Evolutionary conservation across 805 yeast genomes (phyloP).

Genomic region (Yamadazyma sp.): DNA sequence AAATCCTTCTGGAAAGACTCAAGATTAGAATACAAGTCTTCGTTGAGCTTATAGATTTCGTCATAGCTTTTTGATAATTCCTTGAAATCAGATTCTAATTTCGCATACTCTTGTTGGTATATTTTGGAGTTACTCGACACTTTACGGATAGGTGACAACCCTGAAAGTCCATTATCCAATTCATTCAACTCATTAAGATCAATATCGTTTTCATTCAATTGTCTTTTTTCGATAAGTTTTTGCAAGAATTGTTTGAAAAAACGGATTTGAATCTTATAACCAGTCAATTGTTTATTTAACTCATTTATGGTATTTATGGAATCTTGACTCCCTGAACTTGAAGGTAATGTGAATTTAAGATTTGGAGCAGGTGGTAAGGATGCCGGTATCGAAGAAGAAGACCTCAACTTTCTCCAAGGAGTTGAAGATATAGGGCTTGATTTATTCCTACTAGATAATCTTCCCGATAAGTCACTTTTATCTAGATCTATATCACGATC

Average conservation of each 20-base stretch:
- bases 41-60: constrained; percentile 33
- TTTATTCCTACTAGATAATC: constrained; percentile 1
- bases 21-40: constrained; percentile 35
- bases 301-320: constrained; percentile 23
- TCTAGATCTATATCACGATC: constrained; percentile 21
- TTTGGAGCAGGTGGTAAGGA: constrained; percentile 8
- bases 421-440: constrained; percentile 8
- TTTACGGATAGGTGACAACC: constrained; percentile 4
- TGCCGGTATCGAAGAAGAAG: constrained; percentile 14
- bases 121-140: background rate
- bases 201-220: constrained; percentile 4
- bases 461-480: constrained; percentile 10
- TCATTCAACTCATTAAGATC: constrained; percentile 10
- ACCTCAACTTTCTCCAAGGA: constrained; percentile 25
- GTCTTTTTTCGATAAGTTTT: constrained; percentile 25
- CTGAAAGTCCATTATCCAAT: constrained; percentile 4
- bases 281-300: constrained; percentile 32
- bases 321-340: constrained; percentile 25
- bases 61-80: constrained; percentile 25
- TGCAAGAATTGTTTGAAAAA: constrained; percentile 40
- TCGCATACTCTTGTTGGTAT: constrained; percentile 7
- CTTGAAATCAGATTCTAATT: constrained; percentile 19
- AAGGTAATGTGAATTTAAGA: constrained; percentile 17
- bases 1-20: constrained; percentile 33
- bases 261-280: constrained; percentile 36